Conservation (phyloP, 2,329 filamentous ascomycete species). For the Sphaerostilbella broomeana region DNA sequence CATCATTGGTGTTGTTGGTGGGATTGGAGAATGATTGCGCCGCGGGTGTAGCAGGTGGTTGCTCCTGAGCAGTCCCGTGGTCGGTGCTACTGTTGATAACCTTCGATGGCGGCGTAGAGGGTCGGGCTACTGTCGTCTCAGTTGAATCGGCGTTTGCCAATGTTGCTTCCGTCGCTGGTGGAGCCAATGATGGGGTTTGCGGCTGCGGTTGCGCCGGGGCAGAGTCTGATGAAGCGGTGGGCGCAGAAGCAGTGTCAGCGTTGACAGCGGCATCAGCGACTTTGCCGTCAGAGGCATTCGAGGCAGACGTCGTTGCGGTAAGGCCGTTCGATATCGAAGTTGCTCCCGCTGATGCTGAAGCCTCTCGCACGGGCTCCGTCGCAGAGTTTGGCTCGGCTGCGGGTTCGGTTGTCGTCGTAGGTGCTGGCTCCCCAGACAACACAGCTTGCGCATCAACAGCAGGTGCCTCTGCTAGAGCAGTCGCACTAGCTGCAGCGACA, state of each 20-base stretch:
- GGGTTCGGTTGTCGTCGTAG: not conserved
- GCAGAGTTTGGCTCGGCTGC: constrained; percentile 5
- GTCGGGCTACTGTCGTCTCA: constrained; percentile 1
- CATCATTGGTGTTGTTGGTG: not conserved
- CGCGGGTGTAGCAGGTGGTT: constrained; percentile 5
- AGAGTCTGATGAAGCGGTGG: not conserved
- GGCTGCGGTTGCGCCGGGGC: constrained; percentile 3
- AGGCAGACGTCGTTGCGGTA: not conserved
- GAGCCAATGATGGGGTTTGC: constrained; percentile 1
- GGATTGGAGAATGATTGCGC: not conserved
- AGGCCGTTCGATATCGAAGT: too few species aligned
- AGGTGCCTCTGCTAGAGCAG: not conserved
- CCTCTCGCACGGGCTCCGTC: constrained; percentile 6
- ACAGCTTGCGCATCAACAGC: constrained; percentile 2
- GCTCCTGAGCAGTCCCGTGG: constrained; percentile 3
- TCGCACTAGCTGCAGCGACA: constrained; percentile 4
- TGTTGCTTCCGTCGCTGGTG: not conserved
- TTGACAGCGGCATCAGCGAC: not conserved
- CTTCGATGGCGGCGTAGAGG: constrained; percentile 14
- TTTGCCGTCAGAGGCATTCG: not conserved
- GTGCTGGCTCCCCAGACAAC: constrained; percentile 1
- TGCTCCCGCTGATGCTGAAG: not conserved
- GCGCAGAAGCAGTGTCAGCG: not conserved
- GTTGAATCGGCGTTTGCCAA: not conserved
- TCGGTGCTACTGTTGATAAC: constrained; percentile 1